Evolutionary conservation across 2,329 filamentous ascomycete genomes (phyloP).

Genomic region (Aureobasidium mangrovei): DNA sequence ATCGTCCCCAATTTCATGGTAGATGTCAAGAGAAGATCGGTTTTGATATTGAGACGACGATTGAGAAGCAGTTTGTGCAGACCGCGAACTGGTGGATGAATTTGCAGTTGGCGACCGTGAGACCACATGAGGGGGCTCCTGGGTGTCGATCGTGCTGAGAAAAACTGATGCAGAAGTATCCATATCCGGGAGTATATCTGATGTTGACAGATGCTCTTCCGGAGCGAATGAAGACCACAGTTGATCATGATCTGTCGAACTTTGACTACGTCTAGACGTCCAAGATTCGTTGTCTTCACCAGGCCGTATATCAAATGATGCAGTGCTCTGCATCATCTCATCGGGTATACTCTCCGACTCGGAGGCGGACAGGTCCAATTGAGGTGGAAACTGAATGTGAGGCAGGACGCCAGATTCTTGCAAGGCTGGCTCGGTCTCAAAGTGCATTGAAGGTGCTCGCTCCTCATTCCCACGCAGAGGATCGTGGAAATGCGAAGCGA

Average conservation of each 20-base stretch:
- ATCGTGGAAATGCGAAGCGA: neutral
- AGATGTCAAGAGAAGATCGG: neutral
- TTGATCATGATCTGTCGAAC: slow-evolving; percentile 6
- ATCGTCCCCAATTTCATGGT: neutral
- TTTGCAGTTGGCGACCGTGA: slow-evolving; percentile 1
- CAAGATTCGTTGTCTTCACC: slow-evolving; percentile 32
- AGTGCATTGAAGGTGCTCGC: neutral
- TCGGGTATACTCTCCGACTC: neutral
- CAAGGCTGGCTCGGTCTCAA: neutral
- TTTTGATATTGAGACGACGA: neutral
- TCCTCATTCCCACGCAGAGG: neutral
- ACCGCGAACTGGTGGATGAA: slow-evolving; percentile 1
- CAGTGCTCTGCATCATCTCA: slow-evolving; percentile 6
- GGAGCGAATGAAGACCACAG: slow-evolving; percentile 10
- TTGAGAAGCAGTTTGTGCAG: neutral
- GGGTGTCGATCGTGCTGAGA: neutral
- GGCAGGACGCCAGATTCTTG: slow-evolving; percentile 5
- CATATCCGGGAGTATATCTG: neutral
- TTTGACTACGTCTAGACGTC: slow-evolving; percentile 25
- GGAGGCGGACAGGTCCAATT: neutral
- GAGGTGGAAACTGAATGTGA: neutral
- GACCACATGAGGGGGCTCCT: neutral
- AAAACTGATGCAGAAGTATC: slow-evolving; percentile 6
- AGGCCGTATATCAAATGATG: slow-evolving; percentile 24
- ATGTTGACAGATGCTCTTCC: neutral